A percentile compares a stretch with the other conserved stretches of the same genome.
Evolutionary conservation across 2,329 filamentous ascomycete species (phyloP).

Genomic region (Fonsecaea pedrosoi): DNA sequence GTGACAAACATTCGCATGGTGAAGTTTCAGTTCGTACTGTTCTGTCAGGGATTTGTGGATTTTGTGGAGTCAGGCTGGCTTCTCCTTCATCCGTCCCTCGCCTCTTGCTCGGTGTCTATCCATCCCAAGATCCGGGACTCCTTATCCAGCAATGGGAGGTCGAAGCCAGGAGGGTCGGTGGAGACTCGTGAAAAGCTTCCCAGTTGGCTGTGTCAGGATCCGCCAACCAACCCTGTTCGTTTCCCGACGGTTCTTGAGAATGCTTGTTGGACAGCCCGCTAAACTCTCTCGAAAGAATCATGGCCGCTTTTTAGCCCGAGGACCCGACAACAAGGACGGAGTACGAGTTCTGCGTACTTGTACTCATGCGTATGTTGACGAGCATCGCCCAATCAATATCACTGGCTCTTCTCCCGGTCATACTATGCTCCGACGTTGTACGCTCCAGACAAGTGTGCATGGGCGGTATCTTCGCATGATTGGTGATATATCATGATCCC

Average conservation of each 20-base stretch:
- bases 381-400: background rate
- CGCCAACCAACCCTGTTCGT: background rate
- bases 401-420: background rate
- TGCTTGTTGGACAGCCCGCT: slow-evolving; percentile 2
- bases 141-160: slow-evolving; percentile 1
- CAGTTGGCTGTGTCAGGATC: background rate
- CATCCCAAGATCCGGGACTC: background rate
- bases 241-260: background rate
- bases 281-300: background rate
- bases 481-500: background rate
- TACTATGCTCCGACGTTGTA: background rate
- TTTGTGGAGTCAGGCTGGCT: slow-evolving; percentile 6
- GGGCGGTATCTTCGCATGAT: background rate
- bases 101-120: background rate
- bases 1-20: background rate
- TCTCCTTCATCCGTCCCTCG: background rate
- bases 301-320: background rate
- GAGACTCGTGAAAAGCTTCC: background rate
- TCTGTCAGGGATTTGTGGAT: background rate
- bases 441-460: background rate
- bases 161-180: background rate
- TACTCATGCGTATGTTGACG: background rate
- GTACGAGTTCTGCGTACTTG: background rate
- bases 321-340: background rate
- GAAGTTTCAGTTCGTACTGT: background rate